Base-by-base conservation (phyloP, 371 early-diverging fungal genomes). In the Rhizomucor pusillus region DNA sequence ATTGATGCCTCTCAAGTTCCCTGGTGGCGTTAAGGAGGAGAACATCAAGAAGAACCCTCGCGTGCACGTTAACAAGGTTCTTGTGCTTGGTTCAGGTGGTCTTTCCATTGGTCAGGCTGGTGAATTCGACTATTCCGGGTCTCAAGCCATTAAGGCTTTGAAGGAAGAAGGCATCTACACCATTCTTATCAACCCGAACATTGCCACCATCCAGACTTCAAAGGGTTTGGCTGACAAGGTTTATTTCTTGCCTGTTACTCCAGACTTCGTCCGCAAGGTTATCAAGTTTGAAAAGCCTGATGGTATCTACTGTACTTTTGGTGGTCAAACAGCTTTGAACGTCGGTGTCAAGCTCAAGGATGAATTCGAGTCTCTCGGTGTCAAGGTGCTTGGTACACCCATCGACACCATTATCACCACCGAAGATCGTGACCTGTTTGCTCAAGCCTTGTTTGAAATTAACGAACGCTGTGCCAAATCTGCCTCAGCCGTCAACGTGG, bases 101-200 rank as follows among this genome's bases (percentile, higher is more conserved):
- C 71, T 98, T 50, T 90, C 91, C 22, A 98, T 98, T 62, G 98
- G 98, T 34, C 98, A 98, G 74, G 98, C 98, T 43, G 98, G 98
- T 52, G 98, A 97, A 80, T 97, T 97, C 62, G 98, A 97, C 73
- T 97, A 97, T 78, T 96, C 96, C 61, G 95, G 97, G 43, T 91
- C 92, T 34, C 91, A 86, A 78, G 96, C 95, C 16, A 97, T 97
- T 83, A 97, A 97, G 79, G 97, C 97, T 12, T 74, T 96, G 59
- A 93, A 93, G 72, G 95, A 95, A 69, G 94, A 93, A 70, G 91
- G 90, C 12, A 89, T 95, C 62, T 88, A 93, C 67, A 95, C 96
- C 10, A 71, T 95, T 43, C 74, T 97, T 50, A 92, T 97, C 69
- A 97, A 97, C 62, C 95, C 97, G 50, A 97, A 97, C 77, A 97